These are phyloP conservation scores for Lanmaoa rubissima DNA, from an alignment of 768 basidiomycete species.

Conservation along the genomic window DNA sequence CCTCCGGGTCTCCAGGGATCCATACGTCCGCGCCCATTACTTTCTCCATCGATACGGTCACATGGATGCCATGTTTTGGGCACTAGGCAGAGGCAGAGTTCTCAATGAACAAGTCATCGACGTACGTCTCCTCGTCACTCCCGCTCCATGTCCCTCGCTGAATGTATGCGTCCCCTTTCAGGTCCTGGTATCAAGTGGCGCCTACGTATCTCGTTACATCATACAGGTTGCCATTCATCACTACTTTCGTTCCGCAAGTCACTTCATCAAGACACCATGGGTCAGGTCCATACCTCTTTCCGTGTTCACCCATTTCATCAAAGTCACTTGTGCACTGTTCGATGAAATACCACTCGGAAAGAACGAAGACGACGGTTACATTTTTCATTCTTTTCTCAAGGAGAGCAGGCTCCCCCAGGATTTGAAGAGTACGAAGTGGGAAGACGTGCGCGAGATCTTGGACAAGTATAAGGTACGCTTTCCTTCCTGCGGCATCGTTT, in stretches of 20 bases:
- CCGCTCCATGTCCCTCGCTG: conserved; percentile 18
- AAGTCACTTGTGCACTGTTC: conserved; percentile 53
- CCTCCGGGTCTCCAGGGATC: conserved; percentile 62
- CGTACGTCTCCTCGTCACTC: conserved; percentile 42
- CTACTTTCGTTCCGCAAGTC: conserved; percentile 68
- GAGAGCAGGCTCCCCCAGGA: conserved; percentile 65
- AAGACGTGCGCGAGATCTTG: conserved; percentile 61
- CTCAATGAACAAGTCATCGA: conserved; percentile 65
- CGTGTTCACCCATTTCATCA: conserved; percentile 64
- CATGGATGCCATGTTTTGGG: conserved; percentile 69
- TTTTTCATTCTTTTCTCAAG: conserved; percentile 64
- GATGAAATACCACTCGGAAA: conserved; percentile 68
- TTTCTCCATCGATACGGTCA: conserved; percentile 73
- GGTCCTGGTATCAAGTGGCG: conserved; percentile 74
- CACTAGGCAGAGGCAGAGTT: conserved; percentile 69
- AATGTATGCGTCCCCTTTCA: conserved; percentile 35
- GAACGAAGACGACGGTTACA: conserved; percentile 71
- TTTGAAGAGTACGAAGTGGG: conserved; percentile 58
- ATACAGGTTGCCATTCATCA: conserved; percentile 77
- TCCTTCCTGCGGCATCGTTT: conserved; percentile 1
- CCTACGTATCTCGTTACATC: conserved; percentile 76
- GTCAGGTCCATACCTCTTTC: conserved; percentile 60
- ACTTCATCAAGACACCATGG: conserved; percentile 77
- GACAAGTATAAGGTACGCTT: conserved; percentile 62
- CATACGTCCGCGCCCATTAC: conserved; percentile 75